Percentiles rank a stretch among this genome's conserved stretches.
These are phyloP conservation scores for Fallopia convolvulus DNA, from an alignment of 148 eudicot genomes.

Conservation along the genomic window DNA sequence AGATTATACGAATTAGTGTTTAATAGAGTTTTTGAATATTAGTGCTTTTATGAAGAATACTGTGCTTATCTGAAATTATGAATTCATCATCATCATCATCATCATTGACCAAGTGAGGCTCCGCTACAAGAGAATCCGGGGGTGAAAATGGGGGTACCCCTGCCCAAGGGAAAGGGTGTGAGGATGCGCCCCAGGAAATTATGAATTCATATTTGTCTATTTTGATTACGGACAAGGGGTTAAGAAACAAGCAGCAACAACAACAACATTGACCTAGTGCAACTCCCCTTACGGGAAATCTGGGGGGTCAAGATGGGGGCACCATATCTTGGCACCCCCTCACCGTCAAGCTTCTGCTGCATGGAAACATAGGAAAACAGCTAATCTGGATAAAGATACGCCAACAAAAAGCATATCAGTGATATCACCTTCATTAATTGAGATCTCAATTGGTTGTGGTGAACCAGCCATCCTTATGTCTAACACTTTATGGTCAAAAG, in stretches of 20 bases:
- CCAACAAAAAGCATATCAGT: conserved; percentile 4
- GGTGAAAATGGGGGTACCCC: too few relatives aligned
- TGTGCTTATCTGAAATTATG: not conserved
- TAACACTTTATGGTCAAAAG: conserved; percentile 73
- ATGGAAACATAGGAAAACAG: not conserved
- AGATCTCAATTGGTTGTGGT: conserved; percentile 42
- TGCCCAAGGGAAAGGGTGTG: too few relatives aligned
- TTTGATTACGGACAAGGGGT: not conserved
- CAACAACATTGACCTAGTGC: too few relatives aligned
- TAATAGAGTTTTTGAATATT: too few relatives aligned
- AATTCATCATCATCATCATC: too few relatives aligned
- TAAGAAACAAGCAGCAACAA: not conserved
- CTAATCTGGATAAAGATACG: not conserved
- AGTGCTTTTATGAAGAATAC: too few relatives aligned
- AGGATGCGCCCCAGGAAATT: too few relatives aligned
- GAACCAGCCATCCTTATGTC: conserved; percentile 54
- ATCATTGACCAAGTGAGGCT: too few relatives aligned
- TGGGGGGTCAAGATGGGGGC: too few relatives aligned
- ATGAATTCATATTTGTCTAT: not conserved
- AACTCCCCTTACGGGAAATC: too few relatives aligned
- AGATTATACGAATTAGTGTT: too few relatives aligned
- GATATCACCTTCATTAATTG: conserved; percentile 53
- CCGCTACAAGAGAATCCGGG: too few relatives aligned
- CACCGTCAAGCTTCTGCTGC: not conserved
- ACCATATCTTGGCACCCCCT: not conserved